phyloP scores from a whole-genome alignment of 176 grass and related monocot species.

The Carex myosuroides region DNA sequence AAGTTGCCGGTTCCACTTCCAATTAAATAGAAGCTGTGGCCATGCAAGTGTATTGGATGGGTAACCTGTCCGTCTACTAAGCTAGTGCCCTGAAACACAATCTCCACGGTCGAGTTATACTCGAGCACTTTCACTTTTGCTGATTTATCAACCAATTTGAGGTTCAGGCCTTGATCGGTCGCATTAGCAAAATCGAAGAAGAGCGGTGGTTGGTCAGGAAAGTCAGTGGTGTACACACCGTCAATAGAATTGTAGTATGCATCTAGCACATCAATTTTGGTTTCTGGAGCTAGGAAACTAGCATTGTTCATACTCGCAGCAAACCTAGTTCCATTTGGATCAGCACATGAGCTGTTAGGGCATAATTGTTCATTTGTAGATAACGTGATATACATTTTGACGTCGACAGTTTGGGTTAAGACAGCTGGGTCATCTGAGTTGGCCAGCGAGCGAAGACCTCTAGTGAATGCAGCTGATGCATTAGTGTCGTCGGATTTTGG shows the following conservation, averaged over 20 bases:
- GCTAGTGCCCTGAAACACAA: slow-evolving; percentile 53
- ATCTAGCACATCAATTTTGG: slow-evolving; percentile 34
- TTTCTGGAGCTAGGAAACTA: slow-evolving; percentile 34
- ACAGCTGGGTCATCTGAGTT: background rate
- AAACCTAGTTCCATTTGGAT: background rate
- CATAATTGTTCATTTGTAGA: slow-evolving; percentile 37
- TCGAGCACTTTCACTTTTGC: slow-evolving; percentile 33
- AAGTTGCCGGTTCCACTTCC: slow-evolving; percentile 38
- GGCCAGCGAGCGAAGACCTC: slow-evolving; percentile 28
- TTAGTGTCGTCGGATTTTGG: slow-evolving; percentile 29
- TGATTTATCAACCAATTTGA: background rate
- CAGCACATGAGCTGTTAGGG: slow-evolving; percentile 24
- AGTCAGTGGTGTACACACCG: slow-evolving; percentile 31
- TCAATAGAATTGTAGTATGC: slow-evolving; percentile 16
- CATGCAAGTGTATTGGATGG: slow-evolving; percentile 68
- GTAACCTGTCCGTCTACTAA: slow-evolving; percentile 31
- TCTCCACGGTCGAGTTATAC: slow-evolving; percentile 34
- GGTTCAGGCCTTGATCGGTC: no score
- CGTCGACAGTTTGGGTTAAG: slow-evolving; percentile 38
- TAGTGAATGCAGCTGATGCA: slow-evolving; percentile 36
- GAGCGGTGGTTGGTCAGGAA: slow-evolving; percentile 36
- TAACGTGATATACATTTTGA: slow-evolving; percentile 39
- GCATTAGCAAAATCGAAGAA: background rate
- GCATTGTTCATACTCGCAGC: slow-evolving; percentile 61
- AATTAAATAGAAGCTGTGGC: slow-evolving; percentile 39